These are phyloP conservation scores for Colletotrichum sojae DNA, from an alignment of 2,329 filamentous ascomycete genomes.

Conservation along the genomic window DNA sequence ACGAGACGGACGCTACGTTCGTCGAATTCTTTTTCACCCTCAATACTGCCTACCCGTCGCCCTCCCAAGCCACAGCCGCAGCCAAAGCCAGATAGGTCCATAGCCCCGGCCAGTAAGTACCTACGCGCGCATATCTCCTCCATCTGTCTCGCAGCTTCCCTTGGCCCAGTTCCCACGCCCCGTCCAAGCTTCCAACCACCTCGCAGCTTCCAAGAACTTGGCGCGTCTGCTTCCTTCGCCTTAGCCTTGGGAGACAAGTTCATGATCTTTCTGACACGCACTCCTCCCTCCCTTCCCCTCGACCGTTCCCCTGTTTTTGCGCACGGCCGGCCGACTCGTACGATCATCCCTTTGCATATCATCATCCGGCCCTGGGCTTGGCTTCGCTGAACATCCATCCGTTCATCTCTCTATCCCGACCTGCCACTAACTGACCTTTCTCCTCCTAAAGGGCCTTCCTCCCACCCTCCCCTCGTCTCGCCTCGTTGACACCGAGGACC, in stretches of 20 bases:
- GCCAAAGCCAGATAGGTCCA: not conserved
- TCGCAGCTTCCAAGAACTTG: constrained; percentile 37
- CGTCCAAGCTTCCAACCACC: constrained; percentile 31
- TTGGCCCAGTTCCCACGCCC: constrained; percentile 10
- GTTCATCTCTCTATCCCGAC: not conserved
- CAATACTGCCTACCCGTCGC: not conserved
- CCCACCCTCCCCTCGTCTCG: not conserved
- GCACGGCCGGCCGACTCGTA: constrained; percentile 29
- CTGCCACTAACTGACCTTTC: constrained; percentile 18
- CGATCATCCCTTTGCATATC: constrained; percentile 34
- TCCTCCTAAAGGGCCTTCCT: constrained; percentile 11
- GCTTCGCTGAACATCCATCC: constrained; percentile 7
- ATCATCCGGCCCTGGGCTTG: not conserved
- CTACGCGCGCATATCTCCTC: too few relatives aligned
- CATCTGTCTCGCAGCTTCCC: constrained; percentile 39
- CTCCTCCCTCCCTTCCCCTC: constrained; percentile 18
- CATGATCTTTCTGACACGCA: constrained; percentile 27
- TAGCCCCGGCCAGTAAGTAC: constrained; percentile 16
- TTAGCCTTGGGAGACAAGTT: constrained; percentile 15
- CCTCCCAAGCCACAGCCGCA: not conserved
- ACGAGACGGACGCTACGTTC: not conserved
- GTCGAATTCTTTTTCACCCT: too few relatives aligned
- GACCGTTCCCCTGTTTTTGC: constrained; percentile 12
- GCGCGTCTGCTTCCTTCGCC: constrained; percentile 16
- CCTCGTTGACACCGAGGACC: constrained; percentile 26